Percentiles rank a stretch among this genome's conserved stretches.
Conservation (phyloP, 2,329 filamentous ascomycete genomes). For the Epichloe uncinata region DNA sequence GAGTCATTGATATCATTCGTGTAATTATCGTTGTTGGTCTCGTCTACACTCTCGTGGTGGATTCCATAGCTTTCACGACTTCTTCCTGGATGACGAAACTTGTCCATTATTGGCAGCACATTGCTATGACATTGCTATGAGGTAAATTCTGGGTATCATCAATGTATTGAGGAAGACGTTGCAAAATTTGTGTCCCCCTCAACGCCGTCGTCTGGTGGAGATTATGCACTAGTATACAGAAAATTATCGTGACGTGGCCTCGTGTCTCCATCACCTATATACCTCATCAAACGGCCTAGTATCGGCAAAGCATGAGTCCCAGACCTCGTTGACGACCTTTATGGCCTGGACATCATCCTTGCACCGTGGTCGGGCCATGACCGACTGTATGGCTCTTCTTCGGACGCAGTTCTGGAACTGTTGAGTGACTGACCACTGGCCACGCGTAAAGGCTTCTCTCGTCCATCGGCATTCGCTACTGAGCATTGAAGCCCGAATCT, state of each 20-base stretch:
- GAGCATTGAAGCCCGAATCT: conserved; percentile 87
- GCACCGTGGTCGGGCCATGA: conserved; percentile 65
- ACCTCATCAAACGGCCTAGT: conserved; percentile 95
- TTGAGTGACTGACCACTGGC: conserved; percentile 79
- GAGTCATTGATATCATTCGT: conserved; percentile 12
- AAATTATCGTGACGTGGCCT: not conserved
- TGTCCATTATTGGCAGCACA: not conserved
- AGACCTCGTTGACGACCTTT: conserved; percentile 91
- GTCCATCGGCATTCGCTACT: conserved; percentile 89
- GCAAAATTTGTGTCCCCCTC: no score
- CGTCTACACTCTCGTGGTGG: not conserved
- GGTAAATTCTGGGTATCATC: conserved; percentile 1
- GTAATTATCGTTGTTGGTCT: conserved; percentile 1
- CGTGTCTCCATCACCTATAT: conserved; percentile 48
- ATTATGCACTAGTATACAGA: conserved; percentile 5
- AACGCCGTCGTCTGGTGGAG: no score
- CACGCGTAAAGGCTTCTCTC: conserved; percentile 70
- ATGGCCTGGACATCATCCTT: conserved; percentile 77
- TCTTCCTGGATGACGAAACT: no score
- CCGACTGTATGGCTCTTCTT: conserved; percentile 63
- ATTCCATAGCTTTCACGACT: not conserved
- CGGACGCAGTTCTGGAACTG: conserved; percentile 92
- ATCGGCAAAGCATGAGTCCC: conserved; percentile 92
- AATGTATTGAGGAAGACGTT: not conserved
- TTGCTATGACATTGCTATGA: not conserved